phyloP scores from a whole-genome alignment of 352 stramenopile species.

The Elongisporangium anandrum region DNA sequence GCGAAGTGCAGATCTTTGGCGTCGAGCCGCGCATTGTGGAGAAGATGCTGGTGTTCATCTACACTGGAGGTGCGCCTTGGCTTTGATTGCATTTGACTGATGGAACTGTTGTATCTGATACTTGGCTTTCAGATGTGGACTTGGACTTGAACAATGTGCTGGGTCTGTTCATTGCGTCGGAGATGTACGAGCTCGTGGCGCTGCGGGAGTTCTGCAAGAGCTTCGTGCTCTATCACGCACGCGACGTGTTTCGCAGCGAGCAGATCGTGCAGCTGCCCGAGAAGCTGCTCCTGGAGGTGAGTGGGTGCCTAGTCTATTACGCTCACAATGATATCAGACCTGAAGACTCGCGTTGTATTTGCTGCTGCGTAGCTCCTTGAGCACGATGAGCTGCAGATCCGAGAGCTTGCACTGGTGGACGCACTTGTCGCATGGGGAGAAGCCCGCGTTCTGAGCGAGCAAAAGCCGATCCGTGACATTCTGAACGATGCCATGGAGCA shows the following conservation, averaged over 20 bases:
- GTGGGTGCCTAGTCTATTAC: neutral
- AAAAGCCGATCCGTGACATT: conserved; percentile 48
- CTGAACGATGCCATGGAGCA: conserved; percentile 77
- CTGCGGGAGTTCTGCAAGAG: conserved; percentile 81
- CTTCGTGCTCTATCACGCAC: conserved; percentile 77
- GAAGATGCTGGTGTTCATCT: conserved; percentile 85
- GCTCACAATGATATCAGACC: no score
- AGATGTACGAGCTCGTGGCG: conserved; percentile 81
- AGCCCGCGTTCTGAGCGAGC: conserved; percentile 43
- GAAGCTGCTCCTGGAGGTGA: conserved; percentile 74
- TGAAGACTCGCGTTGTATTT: neutral
- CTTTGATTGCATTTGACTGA: no score
- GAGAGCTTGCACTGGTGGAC: conserved; percentile 73
- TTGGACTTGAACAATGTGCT: conserved; percentile 70
- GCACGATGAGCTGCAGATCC: conserved; percentile 82
- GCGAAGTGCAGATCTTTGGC: conserved; percentile 68
- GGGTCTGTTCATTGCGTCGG: conserved; percentile 64
- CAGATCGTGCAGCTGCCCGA: conserved; percentile 76
- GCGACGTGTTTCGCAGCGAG: conserved; percentile 75
- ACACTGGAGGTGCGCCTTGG: conserved; percentile 47
- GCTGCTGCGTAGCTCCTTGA: conserved; percentile 42
- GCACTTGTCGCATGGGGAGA: conserved; percentile 78
- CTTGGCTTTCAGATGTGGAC: conserved; percentile 42
- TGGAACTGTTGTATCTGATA: neutral
- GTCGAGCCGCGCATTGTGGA: conserved; percentile 60